Percentiles rank a stretch among this genome's conserved stretches.
These are phyloP conservation scores for Cylindrotheca closterium DNA, from an alignment of 108 stramenopile species.

Conservation along the genomic window DNA sequence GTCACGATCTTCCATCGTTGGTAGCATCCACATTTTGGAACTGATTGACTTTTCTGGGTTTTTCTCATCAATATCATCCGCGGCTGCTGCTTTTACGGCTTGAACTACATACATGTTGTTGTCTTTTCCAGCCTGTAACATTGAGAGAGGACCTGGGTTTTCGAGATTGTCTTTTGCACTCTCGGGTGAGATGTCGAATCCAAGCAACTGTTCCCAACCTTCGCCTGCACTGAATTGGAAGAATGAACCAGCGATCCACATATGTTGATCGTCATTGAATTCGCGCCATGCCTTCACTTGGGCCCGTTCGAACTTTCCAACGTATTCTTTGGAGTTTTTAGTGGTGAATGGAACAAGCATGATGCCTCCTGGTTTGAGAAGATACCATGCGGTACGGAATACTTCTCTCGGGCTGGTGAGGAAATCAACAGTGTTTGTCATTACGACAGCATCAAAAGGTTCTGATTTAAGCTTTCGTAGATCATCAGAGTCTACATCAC, in stretches of 20 bases:
- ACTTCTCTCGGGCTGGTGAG: constrained; percentile 83
- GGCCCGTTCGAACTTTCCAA: constrained; percentile 66
- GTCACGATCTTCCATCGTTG: constrained; percentile 78
- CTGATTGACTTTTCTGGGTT: constrained; percentile 68
- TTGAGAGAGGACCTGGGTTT: constrained; percentile 33
- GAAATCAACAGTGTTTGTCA: constrained; percentile 88
- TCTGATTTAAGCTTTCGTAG: constrained; percentile 48
- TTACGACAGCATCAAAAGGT: constrained; percentile 78
- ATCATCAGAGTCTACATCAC: constrained; percentile 68
- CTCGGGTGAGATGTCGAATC: constrained; percentile 86
- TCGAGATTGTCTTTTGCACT: constrained; percentile 52
- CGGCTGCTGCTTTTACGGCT: constrained; percentile 59
- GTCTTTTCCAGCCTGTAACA: constrained; percentile 46
- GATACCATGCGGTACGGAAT: constrained; percentile 72
- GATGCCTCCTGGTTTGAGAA: constrained; percentile 83
- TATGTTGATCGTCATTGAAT: constrained; percentile 95
- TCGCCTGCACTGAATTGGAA: constrained; percentile 90
- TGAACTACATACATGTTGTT: constrained; percentile 79
- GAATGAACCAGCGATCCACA: constrained; percentile 93
- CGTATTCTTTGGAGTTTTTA: constrained; percentile 58
- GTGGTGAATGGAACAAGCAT: constrained; percentile 76
- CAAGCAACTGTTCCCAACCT: constrained; percentile 80
- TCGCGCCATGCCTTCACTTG: constrained; percentile 90
- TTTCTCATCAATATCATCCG: constrained; percentile 61
- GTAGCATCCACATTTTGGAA: constrained; percentile 83